Percentiles rank a stretch among this genome's conserved stretches.
Evolutionary conservation across 2,329 filamentous ascomycete species (phyloP).

Genomic region (Verticillium isaacii): DNA sequence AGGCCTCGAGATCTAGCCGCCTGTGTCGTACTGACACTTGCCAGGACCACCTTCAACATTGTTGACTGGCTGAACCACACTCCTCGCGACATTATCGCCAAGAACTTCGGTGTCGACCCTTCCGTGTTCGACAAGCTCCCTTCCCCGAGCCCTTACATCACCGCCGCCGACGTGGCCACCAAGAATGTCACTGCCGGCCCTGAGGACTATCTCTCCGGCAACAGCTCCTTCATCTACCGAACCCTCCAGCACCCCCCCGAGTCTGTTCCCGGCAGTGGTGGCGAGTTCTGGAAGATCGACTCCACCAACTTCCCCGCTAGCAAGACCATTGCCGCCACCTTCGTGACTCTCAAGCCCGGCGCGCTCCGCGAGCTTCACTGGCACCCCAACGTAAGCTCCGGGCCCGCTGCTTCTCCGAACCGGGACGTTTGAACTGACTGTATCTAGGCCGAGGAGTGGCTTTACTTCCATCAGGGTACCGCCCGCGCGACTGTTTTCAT

Average conservation of each 20-base stretch:
- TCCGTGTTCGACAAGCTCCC: slow-evolving; percentile 52
- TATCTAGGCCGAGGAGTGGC: slow-evolving; percentile 60
- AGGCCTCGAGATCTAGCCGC: neutral
- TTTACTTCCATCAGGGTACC: slow-evolving; percentile 63
- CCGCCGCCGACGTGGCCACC: slow-evolving; percentile 48
- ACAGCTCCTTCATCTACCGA: slow-evolving; percentile 59
- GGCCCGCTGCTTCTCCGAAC: no score
- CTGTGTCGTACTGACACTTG: neutral
- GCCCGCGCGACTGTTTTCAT: slow-evolving; percentile 62
- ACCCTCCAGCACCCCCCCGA: slow-evolving; percentile 51
- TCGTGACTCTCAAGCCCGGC: slow-evolving; percentile 59
- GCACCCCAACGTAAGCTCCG: slow-evolving; percentile 56
- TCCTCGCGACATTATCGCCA: slow-evolving; percentile 56
- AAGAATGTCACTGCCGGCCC: slow-evolving; percentile 36
- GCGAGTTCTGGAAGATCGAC: slow-evolving; percentile 60
- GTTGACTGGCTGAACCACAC: slow-evolving; percentile 68
- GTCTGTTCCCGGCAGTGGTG: slow-evolving; percentile 55
- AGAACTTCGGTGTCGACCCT: slow-evolving; percentile 62
- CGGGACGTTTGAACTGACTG: neutral
- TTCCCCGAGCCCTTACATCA: slow-evolving; percentile 55
- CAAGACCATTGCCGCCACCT: slow-evolving; percentile 60
- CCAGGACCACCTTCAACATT: slow-evolving; percentile 64
- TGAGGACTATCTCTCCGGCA: slow-evolving; percentile 39
- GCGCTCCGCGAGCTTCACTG: slow-evolving; percentile 64
- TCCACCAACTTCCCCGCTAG: slow-evolving; percentile 62